Percentiles rank a stretch among this genome's conserved stretches.
Evolutionary conservation across 2,329 filamentous ascomycete genomes (phyloP).

Genomic region (Nothopassalora personata): DNA sequence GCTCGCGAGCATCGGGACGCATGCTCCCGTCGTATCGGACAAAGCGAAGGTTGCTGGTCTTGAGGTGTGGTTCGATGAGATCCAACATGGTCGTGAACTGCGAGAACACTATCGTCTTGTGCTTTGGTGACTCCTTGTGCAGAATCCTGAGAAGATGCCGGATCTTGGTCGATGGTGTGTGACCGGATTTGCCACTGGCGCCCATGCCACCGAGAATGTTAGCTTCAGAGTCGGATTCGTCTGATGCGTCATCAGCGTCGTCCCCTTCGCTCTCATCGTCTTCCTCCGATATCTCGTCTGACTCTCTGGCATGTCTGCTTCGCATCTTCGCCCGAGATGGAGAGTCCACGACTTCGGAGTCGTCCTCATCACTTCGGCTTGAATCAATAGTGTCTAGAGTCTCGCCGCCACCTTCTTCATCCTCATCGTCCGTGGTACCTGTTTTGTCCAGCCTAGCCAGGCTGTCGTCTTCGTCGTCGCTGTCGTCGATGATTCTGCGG

Average conservation of each 20-base stretch:
- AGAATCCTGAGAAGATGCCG: slow-evolving; percentile 77
- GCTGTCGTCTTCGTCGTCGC: slow-evolving; percentile 56
- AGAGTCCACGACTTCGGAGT: slow-evolving; percentile 42
- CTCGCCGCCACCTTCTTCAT: slow-evolving; percentile 81
- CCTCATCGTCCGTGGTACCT: slow-evolving; percentile 80
- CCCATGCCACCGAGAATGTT: slow-evolving; percentile 18
- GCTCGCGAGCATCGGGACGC: slow-evolving; percentile 88
- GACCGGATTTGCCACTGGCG: slow-evolving; percentile 31
- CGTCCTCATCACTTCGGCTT: slow-evolving; percentile 53
- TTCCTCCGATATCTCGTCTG: slow-evolving; percentile 41
- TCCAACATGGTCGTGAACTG: slow-evolving; percentile 99
- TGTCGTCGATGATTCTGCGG: slow-evolving; percentile 56
- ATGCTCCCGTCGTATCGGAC: slow-evolving; percentile 93
- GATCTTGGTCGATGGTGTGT: slow-evolving; percentile 82
- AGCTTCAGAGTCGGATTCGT: slow-evolving; percentile 38
- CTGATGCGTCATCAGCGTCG: slow-evolving; percentile 36
- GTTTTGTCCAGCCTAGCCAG: slow-evolving; percentile 57
- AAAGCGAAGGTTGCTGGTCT: slow-evolving; percentile 66
- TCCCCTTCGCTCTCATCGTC: slow-evolving; percentile 39
- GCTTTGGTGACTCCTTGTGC: slow-evolving; percentile 66
- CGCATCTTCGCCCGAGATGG: slow-evolving; percentile 26
- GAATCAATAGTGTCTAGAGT: slow-evolving; percentile 70
- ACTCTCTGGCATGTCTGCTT: background rate
- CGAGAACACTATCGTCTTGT: slow-evolving; percentile 98
- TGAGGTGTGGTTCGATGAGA: slow-evolving; percentile 86